These are phyloP conservation scores for Leccinum disarticulatum DNA, from an alignment of 768 basidiomycete genomes.

Conservation along the genomic window DNA sequence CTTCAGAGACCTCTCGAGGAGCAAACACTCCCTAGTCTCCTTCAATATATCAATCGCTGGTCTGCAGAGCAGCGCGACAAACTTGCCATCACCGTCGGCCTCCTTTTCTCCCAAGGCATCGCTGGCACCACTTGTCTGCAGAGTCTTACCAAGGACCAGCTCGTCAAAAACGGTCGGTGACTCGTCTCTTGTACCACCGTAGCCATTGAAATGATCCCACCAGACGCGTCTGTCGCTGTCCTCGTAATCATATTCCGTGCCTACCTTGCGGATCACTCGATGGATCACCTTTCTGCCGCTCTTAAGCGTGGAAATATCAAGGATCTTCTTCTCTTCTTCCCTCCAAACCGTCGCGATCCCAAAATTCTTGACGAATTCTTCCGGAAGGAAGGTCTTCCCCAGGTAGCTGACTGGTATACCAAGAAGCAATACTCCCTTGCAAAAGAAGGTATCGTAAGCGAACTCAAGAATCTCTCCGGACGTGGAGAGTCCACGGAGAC, in stretches of 20 bases:
- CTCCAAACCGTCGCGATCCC: slow-evolving; percentile 73
- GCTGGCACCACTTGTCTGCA: slow-evolving; percentile 75
- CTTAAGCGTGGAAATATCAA: slow-evolving; percentile 84
- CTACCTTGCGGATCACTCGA: slow-evolving; percentile 77
- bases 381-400: slow-evolving; percentile 71
- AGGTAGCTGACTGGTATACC: slow-evolving; percentile 91
- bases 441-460: slow-evolving; percentile 72
- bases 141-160: slow-evolving; percentile 87
- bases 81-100: slow-evolving; percentile 76
- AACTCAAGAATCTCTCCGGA: slow-evolving; percentile 68
- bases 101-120: slow-evolving; percentile 83
- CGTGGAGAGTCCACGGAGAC: slow-evolving; percentile 67
- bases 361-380: slow-evolving; percentile 84
- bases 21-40: slow-evolving; percentile 72
- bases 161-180: slow-evolving; percentile 84
- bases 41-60: slow-evolving; percentile 93
- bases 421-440: slow-evolving; percentile 85
- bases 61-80: slow-evolving; percentile 73
- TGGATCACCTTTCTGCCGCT: slow-evolving; percentile 84
- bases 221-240: slow-evolving; percentile 77
- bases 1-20: slow-evolving; percentile 96
- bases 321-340: slow-evolving; percentile 87
- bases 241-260: slow-evolving; percentile 79
- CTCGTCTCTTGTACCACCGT: neutral
- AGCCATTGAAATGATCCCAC: slow-evolving; percentile 10